Evolutionary conservation across 1,284 basidiomycete species (phyloP).

Genomic region (Ceratobasidium sp.): DNA sequence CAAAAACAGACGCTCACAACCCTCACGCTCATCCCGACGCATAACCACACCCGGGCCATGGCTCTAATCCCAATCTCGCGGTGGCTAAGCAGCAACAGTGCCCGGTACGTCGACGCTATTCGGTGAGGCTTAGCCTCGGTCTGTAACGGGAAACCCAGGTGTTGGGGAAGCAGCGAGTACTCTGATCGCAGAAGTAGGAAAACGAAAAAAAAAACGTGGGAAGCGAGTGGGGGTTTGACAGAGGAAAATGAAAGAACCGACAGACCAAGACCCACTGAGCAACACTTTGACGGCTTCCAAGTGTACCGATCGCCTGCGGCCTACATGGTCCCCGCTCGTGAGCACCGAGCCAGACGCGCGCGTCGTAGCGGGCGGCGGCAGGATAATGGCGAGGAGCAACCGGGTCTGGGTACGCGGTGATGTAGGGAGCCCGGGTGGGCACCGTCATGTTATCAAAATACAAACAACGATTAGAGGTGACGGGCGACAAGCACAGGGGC

Average conservation of each 20-base stretch:
- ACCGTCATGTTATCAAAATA: too few relatives aligned
- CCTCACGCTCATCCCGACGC: slow-evolving; percentile 60
- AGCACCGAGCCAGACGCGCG: slow-evolving; percentile 55
- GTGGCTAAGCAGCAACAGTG: slow-evolving; percentile 80
- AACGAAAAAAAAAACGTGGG: too few relatives aligned
- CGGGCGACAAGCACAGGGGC: slow-evolving; percentile 17
- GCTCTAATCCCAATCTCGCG: slow-evolving; percentile 87
- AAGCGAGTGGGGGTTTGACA: background rate
- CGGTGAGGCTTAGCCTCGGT: slow-evolving; percentile 61
- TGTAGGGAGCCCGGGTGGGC: slow-evolving; percentile 31
- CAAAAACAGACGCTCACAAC: slow-evolving; percentile 21
- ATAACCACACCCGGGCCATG: slow-evolving; percentile 86
- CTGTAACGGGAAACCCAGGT: background rate
- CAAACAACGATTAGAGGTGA: background rate
- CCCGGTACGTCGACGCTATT: slow-evolving; percentile 75
- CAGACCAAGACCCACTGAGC: slow-evolving; percentile 63
- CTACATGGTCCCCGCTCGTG: slow-evolving; percentile 75
- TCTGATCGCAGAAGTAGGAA: too few relatives aligned
- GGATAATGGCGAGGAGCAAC: slow-evolving; percentile 81
- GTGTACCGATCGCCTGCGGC: slow-evolving; percentile 79
- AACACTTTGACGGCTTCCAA: slow-evolving; percentile 74
- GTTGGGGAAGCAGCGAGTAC: background rate
- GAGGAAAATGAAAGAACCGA: background rate
- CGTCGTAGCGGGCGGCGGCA: slow-evolving; percentile 73
- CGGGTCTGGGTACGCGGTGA: slow-evolving; percentile 65